Conservation (phyloP, 2,329 filamentous ascomycete genomes). For the Fulvia fulva region DNA sequence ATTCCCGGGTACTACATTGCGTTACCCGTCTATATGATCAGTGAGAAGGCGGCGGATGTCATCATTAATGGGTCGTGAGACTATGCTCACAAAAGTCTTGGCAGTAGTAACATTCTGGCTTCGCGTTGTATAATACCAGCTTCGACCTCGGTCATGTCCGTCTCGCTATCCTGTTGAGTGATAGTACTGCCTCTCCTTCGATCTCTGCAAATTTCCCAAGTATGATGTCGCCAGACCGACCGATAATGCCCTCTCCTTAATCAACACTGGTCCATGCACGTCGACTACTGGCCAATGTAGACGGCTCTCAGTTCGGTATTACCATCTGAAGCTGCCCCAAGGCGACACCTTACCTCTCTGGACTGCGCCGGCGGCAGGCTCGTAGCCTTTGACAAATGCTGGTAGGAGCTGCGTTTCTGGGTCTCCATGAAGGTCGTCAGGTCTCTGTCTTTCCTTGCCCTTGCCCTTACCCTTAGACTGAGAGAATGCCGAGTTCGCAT, state of each 20-base stretch:
- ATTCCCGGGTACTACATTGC: constrained; percentile 54
- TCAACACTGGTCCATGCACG: too few relatives aligned
- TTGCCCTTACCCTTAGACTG: too few relatives aligned
- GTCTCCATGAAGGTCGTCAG: too few relatives aligned
- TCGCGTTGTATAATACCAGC: not conserved
- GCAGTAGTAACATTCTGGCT: not conserved
- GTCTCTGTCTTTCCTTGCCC: too few relatives aligned
- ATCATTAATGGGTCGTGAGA: constrained; percentile 34
- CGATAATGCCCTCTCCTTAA: too few relatives aligned
- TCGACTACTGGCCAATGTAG: too few relatives aligned
- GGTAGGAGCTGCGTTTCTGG: not conserved
- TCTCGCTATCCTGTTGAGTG: too few relatives aligned
- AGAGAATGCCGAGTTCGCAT: too few relatives aligned
- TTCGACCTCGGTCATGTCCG: not conserved
- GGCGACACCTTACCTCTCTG: not conserved
- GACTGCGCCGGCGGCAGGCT: not conserved
- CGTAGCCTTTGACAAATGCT: not conserved
- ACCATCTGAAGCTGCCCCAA: not conserved
- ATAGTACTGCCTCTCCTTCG: too few relatives aligned
- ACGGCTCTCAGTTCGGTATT: not conserved
- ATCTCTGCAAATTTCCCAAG: too few relatives aligned
- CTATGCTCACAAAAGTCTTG: constrained; percentile 27
- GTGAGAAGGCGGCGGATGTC: constrained; percentile 59
- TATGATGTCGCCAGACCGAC: too few relatives aligned
- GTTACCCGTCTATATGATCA: constrained; percentile 52